These are phyloP conservation scores for Paramecium tetraurelia DNA, from an alignment of 73 alveolate species.

Conservation along the genomic window DNA sequence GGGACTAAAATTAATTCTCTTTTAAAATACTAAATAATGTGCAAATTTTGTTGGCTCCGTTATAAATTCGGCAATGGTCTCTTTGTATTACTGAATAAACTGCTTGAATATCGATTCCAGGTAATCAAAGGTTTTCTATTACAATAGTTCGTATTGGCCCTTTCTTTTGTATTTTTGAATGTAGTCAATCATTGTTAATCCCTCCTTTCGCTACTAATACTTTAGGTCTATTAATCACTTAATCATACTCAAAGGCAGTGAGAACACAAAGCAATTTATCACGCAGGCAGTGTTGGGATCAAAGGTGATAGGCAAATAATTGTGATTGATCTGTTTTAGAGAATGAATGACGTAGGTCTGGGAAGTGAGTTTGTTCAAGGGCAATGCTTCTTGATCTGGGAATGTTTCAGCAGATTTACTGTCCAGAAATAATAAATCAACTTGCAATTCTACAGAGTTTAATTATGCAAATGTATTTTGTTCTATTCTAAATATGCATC, in stretches of 20 bases:
- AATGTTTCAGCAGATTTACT: background rate
- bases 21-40: background rate
- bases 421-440: background rate
- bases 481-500: constrained; percentile 3
- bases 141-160: background rate
- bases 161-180: background rate
- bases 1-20: background rate
- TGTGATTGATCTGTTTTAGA: background rate
- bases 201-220: background rate
- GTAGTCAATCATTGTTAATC: background rate
- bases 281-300: background rate
- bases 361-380: background rate
- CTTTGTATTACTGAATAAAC: background rate
- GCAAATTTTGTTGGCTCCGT: background rate
- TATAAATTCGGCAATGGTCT: background rate
- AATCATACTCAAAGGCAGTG: constrained; percentile 7
- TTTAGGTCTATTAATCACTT: background rate
- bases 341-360: background rate
- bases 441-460: background rate
- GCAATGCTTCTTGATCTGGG: background rate
- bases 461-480: background rate
- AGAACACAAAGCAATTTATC: background rate
- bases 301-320: background rate
- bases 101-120: background rate
- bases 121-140: background rate